phyloP scores from a whole-genome alignment of 2,329 filamentous ascomycete genomes.

The Pseudocercospora eumusae region DNA sequence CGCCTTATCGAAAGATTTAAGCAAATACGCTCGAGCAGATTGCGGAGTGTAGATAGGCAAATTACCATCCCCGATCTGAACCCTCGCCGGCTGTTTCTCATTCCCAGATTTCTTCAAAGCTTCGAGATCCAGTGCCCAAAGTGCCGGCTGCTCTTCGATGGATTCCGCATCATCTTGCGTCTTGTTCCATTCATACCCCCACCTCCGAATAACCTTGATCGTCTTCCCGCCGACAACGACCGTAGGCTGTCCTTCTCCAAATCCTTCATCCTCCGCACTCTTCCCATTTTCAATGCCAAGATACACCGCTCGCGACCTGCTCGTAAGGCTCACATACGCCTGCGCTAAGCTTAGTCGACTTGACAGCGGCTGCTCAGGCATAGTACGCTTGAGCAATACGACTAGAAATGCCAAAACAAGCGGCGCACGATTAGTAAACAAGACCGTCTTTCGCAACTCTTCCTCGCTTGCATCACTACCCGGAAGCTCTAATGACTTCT shows the following conservation, averaged over 20 bases:
- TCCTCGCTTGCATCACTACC: conserved; percentile 58
- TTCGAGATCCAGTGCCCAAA: conserved; percentile 63
- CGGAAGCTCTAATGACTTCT: conserved; percentile 64
- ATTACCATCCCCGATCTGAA: conserved; percentile 42
- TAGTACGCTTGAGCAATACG: conserved; percentile 72
- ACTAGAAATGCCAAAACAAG: conserved; percentile 79
- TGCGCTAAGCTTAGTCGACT: conserved; percentile 80
- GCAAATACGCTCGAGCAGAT: conserved; percentile 61
- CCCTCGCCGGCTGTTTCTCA: conserved; percentile 29
- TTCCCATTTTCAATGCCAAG: conserved; percentile 69
- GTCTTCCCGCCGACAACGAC: conserved; percentile 73
- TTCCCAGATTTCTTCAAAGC: conserved; percentile 50
- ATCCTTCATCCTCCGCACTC: conserved; percentile 68
- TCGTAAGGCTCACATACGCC: conserved; percentile 80
- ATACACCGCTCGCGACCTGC: conserved; percentile 71
- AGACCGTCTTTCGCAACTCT: conserved; percentile 56
- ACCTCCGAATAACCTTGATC: conserved; percentile 72
- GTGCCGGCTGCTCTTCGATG: conserved; percentile 47
- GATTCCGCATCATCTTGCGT: conserved; percentile 9
- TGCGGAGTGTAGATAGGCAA: conserved; percentile 77
- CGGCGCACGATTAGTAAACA: conserved; percentile 79
- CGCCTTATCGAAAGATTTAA: conserved; percentile 60
- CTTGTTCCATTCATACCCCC: conserved; percentile 65
- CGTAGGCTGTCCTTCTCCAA: conserved; percentile 73
- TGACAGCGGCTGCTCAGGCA: conserved; percentile 83